Percentiles rank a stretch among this genome's conserved stretches.
Conservation (phyloP, 306 rosid species). For the Cicer cuneatum region DNA sequence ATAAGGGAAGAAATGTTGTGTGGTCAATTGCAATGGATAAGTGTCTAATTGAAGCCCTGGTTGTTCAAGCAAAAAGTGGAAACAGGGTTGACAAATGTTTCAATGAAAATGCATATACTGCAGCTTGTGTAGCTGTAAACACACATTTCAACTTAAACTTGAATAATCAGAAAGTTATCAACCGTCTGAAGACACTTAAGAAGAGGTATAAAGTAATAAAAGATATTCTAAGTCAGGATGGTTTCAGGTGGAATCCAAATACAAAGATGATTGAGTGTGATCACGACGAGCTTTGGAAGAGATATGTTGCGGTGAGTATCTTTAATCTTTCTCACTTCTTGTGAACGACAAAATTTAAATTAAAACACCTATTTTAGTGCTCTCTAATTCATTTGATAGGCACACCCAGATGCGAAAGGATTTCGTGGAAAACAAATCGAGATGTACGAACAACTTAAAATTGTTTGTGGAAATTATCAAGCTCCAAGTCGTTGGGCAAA, state of each 20-base stretch:
- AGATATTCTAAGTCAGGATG: constrained; percentile 73
- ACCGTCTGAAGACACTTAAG: constrained; percentile 83
- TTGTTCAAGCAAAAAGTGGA: constrained; percentile 75
- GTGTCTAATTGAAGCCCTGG: constrained; percentile 76
- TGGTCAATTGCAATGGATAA: constrained; percentile 87
- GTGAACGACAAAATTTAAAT: constrained; percentile 22
- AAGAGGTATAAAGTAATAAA: constrained; percentile 75
- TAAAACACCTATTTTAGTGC: constrained; percentile 34
- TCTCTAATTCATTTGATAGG: constrained; percentile 55
- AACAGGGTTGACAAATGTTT: constrained; percentile 82
- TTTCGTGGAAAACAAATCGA: constrained; percentile 71
- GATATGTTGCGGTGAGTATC: constrained; percentile 65
- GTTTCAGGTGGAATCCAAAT: constrained; percentile 75
- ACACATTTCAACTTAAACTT: constrained; percentile 67
- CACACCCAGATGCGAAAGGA: constrained; percentile 75
- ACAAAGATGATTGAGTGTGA: constrained; percentile 71
- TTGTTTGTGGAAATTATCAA: constrained; percentile 85
- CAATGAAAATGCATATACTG: constrained; percentile 81
- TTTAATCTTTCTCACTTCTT: constrained; percentile 30
- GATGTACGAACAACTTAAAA: constrained; percentile 83
- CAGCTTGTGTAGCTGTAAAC: constrained; percentile 81
- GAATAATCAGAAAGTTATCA: constrained; percentile 83
- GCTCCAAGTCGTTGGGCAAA: constrained; percentile 76
- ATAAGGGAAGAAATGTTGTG: constrained; percentile 83
- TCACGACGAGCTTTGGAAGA: constrained; percentile 73